These are phyloP conservation scores for Cephalotrichum gorgonifer DNA, from an alignment of 2,329 filamentous ascomycete species.

Conservation along the genomic window DNA sequence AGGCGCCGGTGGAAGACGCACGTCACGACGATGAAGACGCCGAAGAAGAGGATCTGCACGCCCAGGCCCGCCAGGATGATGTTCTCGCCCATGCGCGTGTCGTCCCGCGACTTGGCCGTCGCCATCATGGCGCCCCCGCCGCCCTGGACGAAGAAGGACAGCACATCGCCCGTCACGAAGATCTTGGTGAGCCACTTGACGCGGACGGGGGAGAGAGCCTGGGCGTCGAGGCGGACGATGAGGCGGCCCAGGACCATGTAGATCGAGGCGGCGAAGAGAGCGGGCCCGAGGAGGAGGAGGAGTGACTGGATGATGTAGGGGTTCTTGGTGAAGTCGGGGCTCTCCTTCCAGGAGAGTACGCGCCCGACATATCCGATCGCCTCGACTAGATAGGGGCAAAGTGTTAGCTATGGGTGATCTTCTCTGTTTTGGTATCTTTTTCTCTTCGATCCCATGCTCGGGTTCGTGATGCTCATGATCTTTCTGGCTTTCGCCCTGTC, in stretches of 20 bases:
- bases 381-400: conserved; percentile 25
- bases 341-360: conserved; percentile 31
- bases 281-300: conserved; percentile 25
- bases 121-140: conserved; percentile 16
- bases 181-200: conserved; percentile 36
- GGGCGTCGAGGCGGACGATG: conserved; percentile 25
- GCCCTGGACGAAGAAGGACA: conserved; percentile 28
- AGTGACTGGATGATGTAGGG: conserved; percentile 30
- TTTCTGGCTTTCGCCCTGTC: no score
- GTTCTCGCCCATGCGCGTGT: conserved; percentile 23
- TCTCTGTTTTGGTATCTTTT: no score
- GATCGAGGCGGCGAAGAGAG: conserved; percentile 32
- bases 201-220: conserved; percentile 27
- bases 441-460: not conserved
- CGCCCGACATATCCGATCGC: conserved; percentile 40
- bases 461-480: no score
- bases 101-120: not conserved
- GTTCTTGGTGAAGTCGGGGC: conserved; percentile 12
- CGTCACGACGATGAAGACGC: conserved; percentile 38
- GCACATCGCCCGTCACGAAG: conserved; percentile 38
- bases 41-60: conserved; percentile 44
- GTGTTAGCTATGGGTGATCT: not conserved
- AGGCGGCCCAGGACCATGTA: conserved; percentile 36
- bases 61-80: conserved; percentile 42
- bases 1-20: conserved; percentile 30